Conservation (phyloP, 2,329 filamentous ascomycete species). For the Fusarium zealandicum region DNA sequence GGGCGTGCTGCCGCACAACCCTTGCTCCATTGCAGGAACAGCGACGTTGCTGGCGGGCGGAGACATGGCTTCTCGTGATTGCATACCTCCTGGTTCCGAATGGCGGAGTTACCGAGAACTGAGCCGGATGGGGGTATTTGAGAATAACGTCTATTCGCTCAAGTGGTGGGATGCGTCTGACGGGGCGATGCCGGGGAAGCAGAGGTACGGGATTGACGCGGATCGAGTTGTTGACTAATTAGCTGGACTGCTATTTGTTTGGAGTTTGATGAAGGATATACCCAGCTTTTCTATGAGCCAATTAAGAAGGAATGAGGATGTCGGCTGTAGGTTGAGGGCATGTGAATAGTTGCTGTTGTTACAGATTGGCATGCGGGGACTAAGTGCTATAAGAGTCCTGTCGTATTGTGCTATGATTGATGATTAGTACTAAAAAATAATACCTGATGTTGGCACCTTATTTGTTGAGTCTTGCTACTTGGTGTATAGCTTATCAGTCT, state of each 20-base stretch:
- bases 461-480: no score
- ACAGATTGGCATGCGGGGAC: no score
- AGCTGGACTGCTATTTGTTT: not conserved
- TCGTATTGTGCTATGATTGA: no score
- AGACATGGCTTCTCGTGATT: constrained; percentile 32
- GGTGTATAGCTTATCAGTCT: no score
- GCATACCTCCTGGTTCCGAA: constrained; percentile 38
- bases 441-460: no score
- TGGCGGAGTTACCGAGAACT: constrained; percentile 37
- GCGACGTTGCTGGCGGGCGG: constrained; percentile 40
- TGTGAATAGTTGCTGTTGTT: no score
- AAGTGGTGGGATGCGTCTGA: constrained; percentile 57
- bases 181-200: constrained; percentile 2
- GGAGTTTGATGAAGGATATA: constrained; percentile 8
- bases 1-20: constrained; percentile 41
- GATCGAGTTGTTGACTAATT: constrained; percentile 31
- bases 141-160: constrained; percentile 31
- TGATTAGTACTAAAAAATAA: no score
- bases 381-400: no score
- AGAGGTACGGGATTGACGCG: constrained; percentile 43
- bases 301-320: not conserved
- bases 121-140: constrained; percentile 20
- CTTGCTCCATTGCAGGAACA: constrained; percentile 41
- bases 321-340: no score
- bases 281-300: not conserved